These are phyloP conservation scores for Hypsizygus marmoreus DNA, from an alignment of 768 basidiomycete genomes.

Conservation along the genomic window DNA sequence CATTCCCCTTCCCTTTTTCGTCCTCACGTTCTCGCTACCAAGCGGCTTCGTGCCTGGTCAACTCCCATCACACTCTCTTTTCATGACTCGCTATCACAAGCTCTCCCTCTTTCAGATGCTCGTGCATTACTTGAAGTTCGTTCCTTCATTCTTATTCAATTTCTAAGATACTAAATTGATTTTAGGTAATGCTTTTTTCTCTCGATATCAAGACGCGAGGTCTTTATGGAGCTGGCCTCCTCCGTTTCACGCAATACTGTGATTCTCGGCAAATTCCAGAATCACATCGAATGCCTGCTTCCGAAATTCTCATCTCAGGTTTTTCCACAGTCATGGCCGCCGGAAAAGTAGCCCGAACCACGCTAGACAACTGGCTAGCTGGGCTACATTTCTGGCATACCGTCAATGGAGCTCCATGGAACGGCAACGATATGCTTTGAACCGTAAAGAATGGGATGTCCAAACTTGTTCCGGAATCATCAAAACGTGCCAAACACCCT, in stretches of 20 bases:
- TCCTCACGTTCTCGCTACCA: constrained; percentile 20
- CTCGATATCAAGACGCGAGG: constrained; percentile 21
- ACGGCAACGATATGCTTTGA: constrained; percentile 18
- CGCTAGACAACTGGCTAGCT: constrained; percentile 11
- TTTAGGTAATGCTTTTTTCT: constrained; percentile 5
- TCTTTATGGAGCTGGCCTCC: constrained; percentile 23
- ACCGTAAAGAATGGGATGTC: constrained; percentile 5
- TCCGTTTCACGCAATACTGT: constrained; percentile 24
- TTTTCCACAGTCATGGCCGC: constrained; percentile 9
- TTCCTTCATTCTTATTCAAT: constrained; percentile 6
- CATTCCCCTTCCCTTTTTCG: constrained; percentile 9
- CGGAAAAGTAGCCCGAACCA: constrained; percentile 2
- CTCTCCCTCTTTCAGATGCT: constrained; percentile 6
- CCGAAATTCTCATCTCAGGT: constrained; percentile 12
- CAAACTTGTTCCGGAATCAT: neutral
- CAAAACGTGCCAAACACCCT: constrained; percentile 6
- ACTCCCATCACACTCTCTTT: constrained; percentile 16
- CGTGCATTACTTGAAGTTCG: constrained; percentile 8
- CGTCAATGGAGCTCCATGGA: constrained; percentile 33
- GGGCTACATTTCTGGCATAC: constrained; percentile 29
- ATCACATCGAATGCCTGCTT: constrained; percentile 18
- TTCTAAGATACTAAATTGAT: constrained; percentile 5
- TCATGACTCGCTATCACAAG: neutral
- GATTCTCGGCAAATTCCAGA: constrained; percentile 18
- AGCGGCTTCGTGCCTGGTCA: constrained; percentile 21